These are phyloP conservation scores for Penicillium paneum DNA, from an alignment of 2,329 filamentous ascomycete species.

Conservation along the genomic window DNA sequence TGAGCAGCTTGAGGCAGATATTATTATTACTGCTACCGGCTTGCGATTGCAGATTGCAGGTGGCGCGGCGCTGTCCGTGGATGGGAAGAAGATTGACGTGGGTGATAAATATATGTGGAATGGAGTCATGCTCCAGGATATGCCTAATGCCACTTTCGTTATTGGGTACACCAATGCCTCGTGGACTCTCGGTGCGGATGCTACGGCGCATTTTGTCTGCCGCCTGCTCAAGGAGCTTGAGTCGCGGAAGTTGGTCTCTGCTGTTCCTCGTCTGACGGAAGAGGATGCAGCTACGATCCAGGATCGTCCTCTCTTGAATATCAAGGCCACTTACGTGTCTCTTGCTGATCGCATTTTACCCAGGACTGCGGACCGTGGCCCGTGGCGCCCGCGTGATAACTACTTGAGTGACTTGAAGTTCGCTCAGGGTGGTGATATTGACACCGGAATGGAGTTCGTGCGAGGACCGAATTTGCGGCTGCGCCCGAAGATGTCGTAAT, in stretches of 20 bases:
- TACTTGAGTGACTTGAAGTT: conserved; percentile 42
- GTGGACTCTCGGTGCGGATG: conserved; percentile 47
- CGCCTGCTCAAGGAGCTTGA: conserved; percentile 37
- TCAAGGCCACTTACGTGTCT: conserved; percentile 44
- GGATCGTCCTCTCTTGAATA: conserved; percentile 33
- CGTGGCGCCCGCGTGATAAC: conserved; percentile 40
- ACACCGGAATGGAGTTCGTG: conserved; percentile 32
- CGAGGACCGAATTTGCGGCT: conserved; percentile 19
- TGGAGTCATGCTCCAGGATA: conserved; percentile 44
- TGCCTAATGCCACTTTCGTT: conserved; percentile 43
- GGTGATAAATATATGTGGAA: conserved; percentile 44
- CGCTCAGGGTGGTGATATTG: conserved; percentile 36
- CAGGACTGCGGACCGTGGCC: conserved; percentile 38
- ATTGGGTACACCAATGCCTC: conserved; percentile 46
- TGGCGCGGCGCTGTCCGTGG: conserved; percentile 35
- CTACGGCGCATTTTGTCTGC: conserved; percentile 40
- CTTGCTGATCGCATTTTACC: conserved; percentile 35
- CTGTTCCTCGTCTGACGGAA: conserved; percentile 27
- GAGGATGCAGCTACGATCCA: conserved; percentile 22
- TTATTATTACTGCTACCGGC: conserved; percentile 47
- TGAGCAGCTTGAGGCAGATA: conserved; percentile 39
- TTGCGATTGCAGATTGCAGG: conserved; percentile 42
- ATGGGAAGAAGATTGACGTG: conserved; percentile 35
- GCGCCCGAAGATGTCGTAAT: conserved; percentile 11
- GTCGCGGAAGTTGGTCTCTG: conserved; percentile 24